Base-by-base conservation (phyloP, 176 grass and related monocot genomes). In the Oryza longistaminata region DNA sequence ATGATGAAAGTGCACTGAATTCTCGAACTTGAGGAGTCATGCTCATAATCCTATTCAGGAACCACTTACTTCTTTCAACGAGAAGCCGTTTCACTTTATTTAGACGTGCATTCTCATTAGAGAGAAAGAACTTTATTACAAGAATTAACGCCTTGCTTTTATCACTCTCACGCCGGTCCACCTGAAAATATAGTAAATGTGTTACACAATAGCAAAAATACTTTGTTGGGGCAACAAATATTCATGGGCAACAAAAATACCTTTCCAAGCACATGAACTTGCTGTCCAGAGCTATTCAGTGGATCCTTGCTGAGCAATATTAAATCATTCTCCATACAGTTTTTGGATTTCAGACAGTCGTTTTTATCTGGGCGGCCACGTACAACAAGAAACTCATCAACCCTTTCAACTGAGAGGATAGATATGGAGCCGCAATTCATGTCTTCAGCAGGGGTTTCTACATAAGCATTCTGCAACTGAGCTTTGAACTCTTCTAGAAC, bases 401-500 rank as follows among this genome's bases (percentile, higher is more conserved):
- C 88, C 81, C 93, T 95, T 91, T 98, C 96, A 75, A 93, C 96
- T 46, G 96, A 95, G 46, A 95, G 74, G 44, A 98, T 82, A 68
- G 85, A 91, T 86, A 98, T 82, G 61, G 74, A 85, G 42, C 83
- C 93, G 10, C 90, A 97, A 19, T 74, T 75, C 91, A 98, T 98
- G 77, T 93, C 93, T 82, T 93, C 89, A 39, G 50, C 49, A 33
- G 96, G 89, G 61, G 79, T 93, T 81, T 98, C 96, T 53, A 92
- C 66, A 75, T 80, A 89, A 68, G 93, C 64, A 90, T 83, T 91
- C 76, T 91, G 91, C 83, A 98, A 87, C 89, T 98, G 96, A 39
- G 93, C 96, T 89, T 95, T 95, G 58, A 98, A 93, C 81, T 98
- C 96, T 80, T 98, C 96, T 76, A 98, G 83, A 87, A 95, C 96